phyloP scores from a whole-genome alignment of 2,329 filamentous ascomycete species.

The Beauveria sp. region DNA sequence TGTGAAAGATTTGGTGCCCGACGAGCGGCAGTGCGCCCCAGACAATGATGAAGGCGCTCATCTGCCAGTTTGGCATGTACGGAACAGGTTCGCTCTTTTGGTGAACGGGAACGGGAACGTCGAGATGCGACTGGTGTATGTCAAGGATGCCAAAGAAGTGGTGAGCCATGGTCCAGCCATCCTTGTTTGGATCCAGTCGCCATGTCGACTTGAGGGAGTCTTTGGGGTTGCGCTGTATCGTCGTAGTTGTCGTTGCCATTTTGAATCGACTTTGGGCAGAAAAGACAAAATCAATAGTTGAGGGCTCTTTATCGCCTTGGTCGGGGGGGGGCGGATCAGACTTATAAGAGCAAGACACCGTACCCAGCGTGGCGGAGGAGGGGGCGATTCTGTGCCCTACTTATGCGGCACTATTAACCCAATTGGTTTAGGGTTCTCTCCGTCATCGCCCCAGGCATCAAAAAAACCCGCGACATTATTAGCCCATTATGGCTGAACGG shows the following conservation, averaged over 20 bases:
- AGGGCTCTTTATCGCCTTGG: background rate
- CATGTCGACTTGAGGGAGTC: conserved; percentile 19
- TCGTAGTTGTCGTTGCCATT: background rate
- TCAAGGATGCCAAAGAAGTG: conserved; percentile 14
- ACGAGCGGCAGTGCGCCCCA: conserved; percentile 20
- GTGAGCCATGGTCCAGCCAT: conserved; percentile 15
- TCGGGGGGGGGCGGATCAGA: background rate
- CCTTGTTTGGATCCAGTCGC: conserved; percentile 12
- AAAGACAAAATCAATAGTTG: no score
- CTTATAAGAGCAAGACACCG: background rate
- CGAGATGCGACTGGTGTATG: conserved; percentile 13
- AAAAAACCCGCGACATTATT: background rate
- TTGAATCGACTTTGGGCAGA: background rate
- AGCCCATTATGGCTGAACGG: background rate
- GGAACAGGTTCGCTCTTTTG: conserved; percentile 26
- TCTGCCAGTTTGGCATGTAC: conserved; percentile 20
- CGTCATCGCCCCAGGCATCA: background rate
- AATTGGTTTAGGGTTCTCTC: background rate
- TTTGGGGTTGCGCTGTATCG: conserved; percentile 13
- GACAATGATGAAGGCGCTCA: conserved; percentile 24
- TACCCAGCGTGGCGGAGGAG: background rate
- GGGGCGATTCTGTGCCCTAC: background rate
- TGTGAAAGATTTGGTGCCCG: conserved; percentile 15
- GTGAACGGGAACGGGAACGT: conserved; percentile 20
- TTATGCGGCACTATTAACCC: background rate